Base-by-base conservation (phyloP, 148 eudicot species). In the Arbutus unedo region DNA sequence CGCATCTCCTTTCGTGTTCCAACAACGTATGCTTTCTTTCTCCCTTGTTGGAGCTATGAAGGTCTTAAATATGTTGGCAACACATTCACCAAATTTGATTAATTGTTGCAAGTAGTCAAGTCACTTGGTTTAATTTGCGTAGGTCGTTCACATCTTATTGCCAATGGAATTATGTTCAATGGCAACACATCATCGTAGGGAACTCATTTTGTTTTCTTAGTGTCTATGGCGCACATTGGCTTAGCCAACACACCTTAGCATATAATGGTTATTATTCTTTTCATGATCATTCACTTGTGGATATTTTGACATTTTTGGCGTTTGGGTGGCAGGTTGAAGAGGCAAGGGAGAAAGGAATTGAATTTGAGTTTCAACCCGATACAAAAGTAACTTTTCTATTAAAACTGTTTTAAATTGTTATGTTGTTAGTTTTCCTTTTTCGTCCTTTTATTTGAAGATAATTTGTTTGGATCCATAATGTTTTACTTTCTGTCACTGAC, bases 321-420 rank as follows among this genome's bases (percentile, higher is more conserved):
- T 81, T 60, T 83, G 74, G 38, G 8, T 83, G 82, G 19, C 85
- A 96, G 99, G 83, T 90, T 83, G 98, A 96, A 87, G 94, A 93
- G 81, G 94, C 97, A 68, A 94, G 88, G 88, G 92, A 86, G 66
- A 90, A 85, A 80, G 99, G 99, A 72, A 68, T 96, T 50, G 99
- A 96, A 77, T 75, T 89, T 43, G 98, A 87, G 86, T 93, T 96
- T 87, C 91, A 86, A 53, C 92, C 99, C 15, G 99, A 94, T 85
- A 90, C 86, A 6, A 96, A 96, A 85, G 99, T 96, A 92, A 88
- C 50, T 21, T 73, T 3, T 72, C 3, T 54, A n/a, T 16, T 50
- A 67, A 68, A 50, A 50, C 53, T 18, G 6, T 68, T 48, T 51
- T 7, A 7, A 31, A 56, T 71, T 13, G 19, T 44, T 53, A 19